Evolutionary conservation across 108 stramenopile species (phyloP).

Genomic region (Nitzschia sp.): DNA sequence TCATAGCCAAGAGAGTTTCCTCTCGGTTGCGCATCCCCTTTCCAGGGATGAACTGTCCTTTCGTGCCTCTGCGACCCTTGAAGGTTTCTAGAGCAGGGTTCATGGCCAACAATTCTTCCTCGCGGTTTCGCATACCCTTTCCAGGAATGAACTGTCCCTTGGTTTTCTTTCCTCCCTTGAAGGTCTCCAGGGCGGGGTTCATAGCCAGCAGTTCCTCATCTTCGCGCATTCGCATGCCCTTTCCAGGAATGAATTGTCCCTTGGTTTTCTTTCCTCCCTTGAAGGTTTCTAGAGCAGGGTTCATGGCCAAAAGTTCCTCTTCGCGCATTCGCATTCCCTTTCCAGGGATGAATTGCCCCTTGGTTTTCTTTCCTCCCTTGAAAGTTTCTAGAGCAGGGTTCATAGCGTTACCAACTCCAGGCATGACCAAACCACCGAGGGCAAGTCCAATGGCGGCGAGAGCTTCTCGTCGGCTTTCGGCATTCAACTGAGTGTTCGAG

Average conservation of each 20-base stretch:
- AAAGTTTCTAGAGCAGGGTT: constrained; percentile 53
- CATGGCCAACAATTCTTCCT: constrained; percentile 36
- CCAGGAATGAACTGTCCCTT: constrained; percentile 41
- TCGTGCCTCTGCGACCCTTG: constrained; percentile 37
- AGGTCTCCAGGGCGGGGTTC: constrained; percentile 45
- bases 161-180: constrained; percentile 35
- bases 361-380: constrained; percentile 33
- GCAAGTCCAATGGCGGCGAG: constrained; percentile 26
- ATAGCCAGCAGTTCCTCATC: constrained; percentile 20
- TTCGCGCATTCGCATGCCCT: constrained; percentile 44
- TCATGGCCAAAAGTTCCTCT: constrained; percentile 33
- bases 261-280: constrained; percentile 38
- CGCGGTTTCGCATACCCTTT: constrained; percentile 39
- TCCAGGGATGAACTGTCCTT: constrained; percentile 53
- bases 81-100: constrained; percentile 52
- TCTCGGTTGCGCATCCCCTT: constrained; percentile 46
- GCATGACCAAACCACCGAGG: constrained; percentile 13
- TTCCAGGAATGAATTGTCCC: constrained; percentile 51
- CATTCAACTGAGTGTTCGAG: constrained; percentile 22
- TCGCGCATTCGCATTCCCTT: constrained; percentile 44
- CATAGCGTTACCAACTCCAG: constrained; percentile 12
- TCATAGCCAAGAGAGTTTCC: constrained; percentile 44
- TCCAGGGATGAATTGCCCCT: constrained; percentile 46
- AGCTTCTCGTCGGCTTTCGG: constrained; percentile 32
- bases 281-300: constrained; percentile 49